Evolutionary conservation across 2,329 filamentous ascomycete genomes (phyloP).

Genomic region (Apiospora kogelbergensis): DNA sequence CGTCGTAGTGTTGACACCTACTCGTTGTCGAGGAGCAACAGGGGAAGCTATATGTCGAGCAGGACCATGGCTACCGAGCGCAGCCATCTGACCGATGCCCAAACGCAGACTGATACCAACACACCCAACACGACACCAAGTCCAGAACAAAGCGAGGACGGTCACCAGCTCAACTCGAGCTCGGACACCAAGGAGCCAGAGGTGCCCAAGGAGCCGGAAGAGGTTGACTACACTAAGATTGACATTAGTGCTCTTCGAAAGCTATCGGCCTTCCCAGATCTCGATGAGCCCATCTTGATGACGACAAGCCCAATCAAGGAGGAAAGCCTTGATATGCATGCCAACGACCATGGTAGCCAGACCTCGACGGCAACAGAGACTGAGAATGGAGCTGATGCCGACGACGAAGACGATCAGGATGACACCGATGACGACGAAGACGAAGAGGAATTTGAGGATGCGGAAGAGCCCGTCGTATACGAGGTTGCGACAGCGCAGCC

Average conservation of each 20-base stretch:
- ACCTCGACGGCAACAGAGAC: constrained; percentile 12
- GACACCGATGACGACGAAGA: constrained; percentile 50
- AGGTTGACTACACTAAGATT: constrained; percentile 61
- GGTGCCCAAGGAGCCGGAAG: constrained; percentile 39
- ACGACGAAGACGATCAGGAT: constrained; percentile 37
- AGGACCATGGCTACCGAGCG: constrained; percentile 59
- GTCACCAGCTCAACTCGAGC: constrained; percentile 40
- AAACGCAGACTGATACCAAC: constrained; percentile 59
- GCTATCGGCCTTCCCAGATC: constrained; percentile 41
- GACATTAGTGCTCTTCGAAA: constrained; percentile 51
- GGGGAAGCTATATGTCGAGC: constrained; percentile 74
- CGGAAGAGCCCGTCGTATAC: constrained; percentile 67
- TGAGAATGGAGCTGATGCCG: constrained; percentile 24
- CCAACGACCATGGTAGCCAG: constrained; percentile 7
- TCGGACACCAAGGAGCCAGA: constrained; percentile 31
- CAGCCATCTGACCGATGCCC: constrained; percentile 69
- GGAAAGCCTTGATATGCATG: not conserved
- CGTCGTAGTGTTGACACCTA: constrained; percentile 70
- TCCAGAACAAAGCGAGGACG: constrained; percentile 54
- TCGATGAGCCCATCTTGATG: constrained; percentile 29
- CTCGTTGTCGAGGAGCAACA: constrained; percentile 54
- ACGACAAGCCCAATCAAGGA: constrained; percentile 15
- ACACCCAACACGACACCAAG: constrained; percentile 57
- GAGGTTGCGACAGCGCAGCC: constrained; percentile 61
- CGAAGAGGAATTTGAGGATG: constrained; percentile 41